Evolutionary conservation across 108 stramenopile species (phyloP).

Genomic region (Nitzschia sp.): DNA sequence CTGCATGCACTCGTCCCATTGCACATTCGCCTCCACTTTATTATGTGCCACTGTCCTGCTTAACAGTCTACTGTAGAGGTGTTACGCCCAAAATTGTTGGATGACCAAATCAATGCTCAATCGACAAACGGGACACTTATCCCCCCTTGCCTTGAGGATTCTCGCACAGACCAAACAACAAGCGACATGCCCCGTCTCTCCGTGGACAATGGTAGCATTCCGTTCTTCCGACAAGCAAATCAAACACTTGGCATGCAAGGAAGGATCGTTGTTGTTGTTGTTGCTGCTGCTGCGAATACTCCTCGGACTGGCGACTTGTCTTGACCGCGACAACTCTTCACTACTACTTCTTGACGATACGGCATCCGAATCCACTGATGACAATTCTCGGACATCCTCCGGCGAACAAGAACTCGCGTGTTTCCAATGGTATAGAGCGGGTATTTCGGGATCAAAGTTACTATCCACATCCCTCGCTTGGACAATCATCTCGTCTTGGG

Average conservation of each 20-base stretch:
- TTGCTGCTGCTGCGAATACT: background rate
- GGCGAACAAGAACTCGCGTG: background rate
- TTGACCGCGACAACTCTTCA: background rate
- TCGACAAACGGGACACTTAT: constrained; percentile 77
- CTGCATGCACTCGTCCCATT: too few relatives aligned
- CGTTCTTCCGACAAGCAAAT: constrained; percentile 75
- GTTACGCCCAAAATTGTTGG: constrained; percentile 80
- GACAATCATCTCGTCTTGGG: constrained; percentile 58
- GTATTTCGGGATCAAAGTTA: constrained; percentile 60
- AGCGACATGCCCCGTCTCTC: constrained; percentile 91
- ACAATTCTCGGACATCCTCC: constrained; percentile 20
- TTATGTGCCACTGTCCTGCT: too few relatives aligned
- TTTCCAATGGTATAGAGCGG: constrained; percentile 60
- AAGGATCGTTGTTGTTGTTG: background rate
- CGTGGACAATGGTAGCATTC: constrained; percentile 92
- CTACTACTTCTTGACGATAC: constrained; percentile 3
- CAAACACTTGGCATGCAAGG: constrained; percentile 36
- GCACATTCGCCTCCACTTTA: too few relatives aligned
- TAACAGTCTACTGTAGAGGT: too few relatives aligned
- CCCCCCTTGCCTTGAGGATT: constrained; percentile 79
- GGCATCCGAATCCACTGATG: constrained; percentile 30
- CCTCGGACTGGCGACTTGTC: constrained; percentile 4
- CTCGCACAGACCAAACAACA: constrained; percentile 90
- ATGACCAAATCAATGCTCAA: constrained; percentile 74
- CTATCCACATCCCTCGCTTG: constrained; percentile 52